A percentile compares a stretch with the other conserved stretches of the same genome.
phyloP scores from a whole-genome alignment of 108 stramenopile genomes.

The Asterionellopsis glacialis region DNA sequence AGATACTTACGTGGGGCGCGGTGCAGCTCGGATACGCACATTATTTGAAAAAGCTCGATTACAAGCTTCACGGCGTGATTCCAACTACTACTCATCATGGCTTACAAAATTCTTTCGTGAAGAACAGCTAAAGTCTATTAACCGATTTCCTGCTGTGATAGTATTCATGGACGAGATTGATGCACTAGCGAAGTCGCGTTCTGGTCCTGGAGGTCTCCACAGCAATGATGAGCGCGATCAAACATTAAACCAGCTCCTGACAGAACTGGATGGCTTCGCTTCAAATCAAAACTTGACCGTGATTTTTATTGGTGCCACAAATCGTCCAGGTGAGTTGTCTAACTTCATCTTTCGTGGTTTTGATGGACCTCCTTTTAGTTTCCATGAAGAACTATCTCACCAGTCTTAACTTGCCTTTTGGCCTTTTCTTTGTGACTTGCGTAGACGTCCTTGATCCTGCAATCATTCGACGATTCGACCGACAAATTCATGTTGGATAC shows the following conservation, averaged over 20 bases:
- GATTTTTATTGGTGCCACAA: slow-evolving; percentile 94
- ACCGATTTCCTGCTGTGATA: slow-evolving; percentile 63
- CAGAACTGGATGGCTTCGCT: slow-evolving; percentile 93
- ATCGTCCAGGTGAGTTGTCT: slow-evolving; percentile 33
- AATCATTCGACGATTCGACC: slow-evolving; percentile 92
- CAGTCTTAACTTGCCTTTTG: too few species aligned
- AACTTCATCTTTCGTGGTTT: neutral
- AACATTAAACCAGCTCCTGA: slow-evolving; percentile 92
- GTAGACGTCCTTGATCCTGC: slow-evolving; percentile 89
- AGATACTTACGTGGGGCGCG: slow-evolving; percentile 84
- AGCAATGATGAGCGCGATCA: slow-evolving; percentile 92
- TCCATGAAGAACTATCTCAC: too few species aligned
- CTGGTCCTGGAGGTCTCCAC: slow-evolving; percentile 33
- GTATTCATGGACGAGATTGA: slow-evolving; percentile 98
- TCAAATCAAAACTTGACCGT: slow-evolving; percentile 43
- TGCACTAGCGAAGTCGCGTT: slow-evolving; percentile 80
- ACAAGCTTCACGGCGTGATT: slow-evolving; percentile 25
- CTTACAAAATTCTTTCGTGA: neutral
- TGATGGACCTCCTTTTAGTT: neutral
- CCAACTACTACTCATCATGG: neutral
- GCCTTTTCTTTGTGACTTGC: too few species aligned
- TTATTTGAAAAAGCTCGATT: slow-evolving; percentile 74
- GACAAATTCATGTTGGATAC: slow-evolving; percentile 82
- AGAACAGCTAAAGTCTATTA: neutral
- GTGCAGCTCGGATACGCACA: slow-evolving; percentile 81